These are phyloP conservation scores for Penicillium paxilli DNA, from an alignment of 495 filamentous ascomycete genomes.

Conservation along the genomic window DNA sequence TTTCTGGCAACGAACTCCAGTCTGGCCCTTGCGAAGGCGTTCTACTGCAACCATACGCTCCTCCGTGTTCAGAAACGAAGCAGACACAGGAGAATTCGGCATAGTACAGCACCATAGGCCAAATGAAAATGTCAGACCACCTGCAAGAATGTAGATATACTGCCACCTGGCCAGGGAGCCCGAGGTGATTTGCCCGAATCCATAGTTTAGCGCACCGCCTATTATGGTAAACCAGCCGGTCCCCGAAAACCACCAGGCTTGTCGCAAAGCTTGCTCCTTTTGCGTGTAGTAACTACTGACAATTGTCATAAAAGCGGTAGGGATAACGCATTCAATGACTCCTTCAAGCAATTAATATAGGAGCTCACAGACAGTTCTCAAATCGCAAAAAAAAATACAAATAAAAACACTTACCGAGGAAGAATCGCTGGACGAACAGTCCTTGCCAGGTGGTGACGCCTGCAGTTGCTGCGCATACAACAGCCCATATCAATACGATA, in stretches of 20 bases:
- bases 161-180: constrained; percentile 62
- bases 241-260: constrained; percentile 69
- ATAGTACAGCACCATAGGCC: constrained; percentile 60
- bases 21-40: constrained; percentile 51
- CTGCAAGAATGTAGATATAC: constrained; percentile 68
- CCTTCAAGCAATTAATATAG: constrained; percentile 36
- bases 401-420: constrained; percentile 47
- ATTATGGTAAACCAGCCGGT: constrained; percentile 69
- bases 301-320: constrained; percentile 68
- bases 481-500: constrained; percentile 66
- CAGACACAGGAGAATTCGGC: constrained; percentile 53
- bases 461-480: constrained; percentile 67
- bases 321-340: constrained; percentile 66
- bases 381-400: background rate
- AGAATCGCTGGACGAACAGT: constrained; percentile 69
- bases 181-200: constrained; percentile 62
- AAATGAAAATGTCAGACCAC: constrained; percentile 62
- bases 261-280: constrained; percentile 63
- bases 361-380: too few species aligned
- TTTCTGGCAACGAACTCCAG: constrained; percentile 52
- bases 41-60: constrained; percentile 57
- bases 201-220: constrained; percentile 67
- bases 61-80: constrained; percentile 52
- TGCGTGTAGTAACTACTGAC: constrained; percentile 68
- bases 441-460: constrained; percentile 63